Evolutionary conservation across 805 yeast genomes (phyloP).

Genomic region (Lachancea sp.): DNA sequence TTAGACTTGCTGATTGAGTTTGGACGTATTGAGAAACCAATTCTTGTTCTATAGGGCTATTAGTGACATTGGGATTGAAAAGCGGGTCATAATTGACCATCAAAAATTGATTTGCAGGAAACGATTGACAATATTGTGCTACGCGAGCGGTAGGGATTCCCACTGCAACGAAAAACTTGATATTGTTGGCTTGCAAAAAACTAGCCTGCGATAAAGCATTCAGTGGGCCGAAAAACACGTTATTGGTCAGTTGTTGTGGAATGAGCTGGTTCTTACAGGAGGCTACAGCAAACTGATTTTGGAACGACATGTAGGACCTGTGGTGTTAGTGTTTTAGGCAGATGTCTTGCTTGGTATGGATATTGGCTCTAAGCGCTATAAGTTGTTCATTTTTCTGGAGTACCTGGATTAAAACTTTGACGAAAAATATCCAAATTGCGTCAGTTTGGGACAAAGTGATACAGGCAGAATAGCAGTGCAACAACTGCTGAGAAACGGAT

Average conservation of each 20-base stretch:
- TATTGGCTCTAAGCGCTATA: background rate
- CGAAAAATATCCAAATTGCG: background rate
- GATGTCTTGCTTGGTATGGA: background rate
- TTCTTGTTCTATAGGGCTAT: background rate
- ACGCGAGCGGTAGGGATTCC: slow-evolving; percentile 31
- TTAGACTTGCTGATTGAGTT: slow-evolving; percentile 19
- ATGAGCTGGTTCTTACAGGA: slow-evolving; percentile 20
- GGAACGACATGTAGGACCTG: slow-evolving; percentile 10
- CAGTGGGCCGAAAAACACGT: slow-evolving; percentile 44
- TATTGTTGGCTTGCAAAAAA: slow-evolving; percentile 35
- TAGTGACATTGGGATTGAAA: slow-evolving; percentile 18
- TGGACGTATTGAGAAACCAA: slow-evolving; percentile 16
- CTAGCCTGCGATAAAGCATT: slow-evolving; percentile 36
- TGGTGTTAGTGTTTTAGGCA: background rate
- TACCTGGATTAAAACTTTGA: background rate
- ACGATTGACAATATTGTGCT: slow-evolving; percentile 26
- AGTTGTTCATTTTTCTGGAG: background rate
- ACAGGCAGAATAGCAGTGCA: background rate
- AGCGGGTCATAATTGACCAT: slow-evolving; percentile 33
- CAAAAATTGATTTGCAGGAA: slow-evolving; percentile 28
- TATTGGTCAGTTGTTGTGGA: slow-evolving; percentile 38
- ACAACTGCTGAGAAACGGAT: too few relatives aligned
- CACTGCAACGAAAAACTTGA: slow-evolving; percentile 35
- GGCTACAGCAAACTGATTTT: slow-evolving; percentile 14
- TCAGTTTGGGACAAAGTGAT: background rate